These are phyloP conservation scores for Pseudovirgaria hyperparasitica DNA, from an alignment of 2,329 filamentous ascomycete genomes.

Conservation along the genomic window DNA sequence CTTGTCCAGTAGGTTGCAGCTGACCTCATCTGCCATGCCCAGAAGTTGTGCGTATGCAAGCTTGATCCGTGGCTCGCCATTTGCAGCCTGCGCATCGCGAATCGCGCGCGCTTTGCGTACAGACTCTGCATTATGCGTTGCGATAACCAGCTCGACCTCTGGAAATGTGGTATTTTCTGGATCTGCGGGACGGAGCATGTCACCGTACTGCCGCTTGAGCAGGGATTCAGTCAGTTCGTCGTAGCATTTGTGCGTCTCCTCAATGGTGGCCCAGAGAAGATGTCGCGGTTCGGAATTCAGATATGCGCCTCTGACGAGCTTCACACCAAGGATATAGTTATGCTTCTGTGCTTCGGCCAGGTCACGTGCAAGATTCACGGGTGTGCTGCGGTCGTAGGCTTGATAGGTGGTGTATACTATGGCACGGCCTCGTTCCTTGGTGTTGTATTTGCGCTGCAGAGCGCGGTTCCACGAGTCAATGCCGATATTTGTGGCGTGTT, in stretches of 20 bases:
- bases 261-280: slow-evolving; percentile 41
- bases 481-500: slow-evolving; percentile 62
- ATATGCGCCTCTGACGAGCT: slow-evolving; percentile 46
- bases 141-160: slow-evolving; percentile 52
- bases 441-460: slow-evolving; percentile 70
- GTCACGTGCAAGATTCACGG: slow-evolving; percentile 30
- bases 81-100: slow-evolving; percentile 30
- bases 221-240: slow-evolving; percentile 57
- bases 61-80: slow-evolving; percentile 26
- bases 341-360: slow-evolving; percentile 32
- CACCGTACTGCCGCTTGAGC: slow-evolving; percentile 49
- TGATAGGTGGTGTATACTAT: slow-evolving; percentile 60
- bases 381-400: slow-evolving; percentile 40
- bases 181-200: slow-evolving; percentile 31
- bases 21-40: slow-evolving; percentile 93
- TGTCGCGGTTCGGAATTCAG: slow-evolving; percentile 36
- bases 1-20: slow-evolving; percentile 37
- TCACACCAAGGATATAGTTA: slow-evolving; percentile 41
- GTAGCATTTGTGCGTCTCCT: slow-evolving; percentile 49
- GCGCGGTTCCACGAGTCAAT: slow-evolving; percentile 69
- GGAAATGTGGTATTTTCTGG: slow-evolving; percentile 23
- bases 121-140: slow-evolving; percentile 69
- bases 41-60: slow-evolving; percentile 67
- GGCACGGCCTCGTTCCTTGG: slow-evolving; percentile 36
- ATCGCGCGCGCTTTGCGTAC: slow-evolving; percentile 43